Percentiles rank a stretch among this genome's conserved stretches.
phyloP scores from a whole-genome alignment of 2,329 filamentous ascomycete genomes.

The Ceratocystis cubensis region DNA sequence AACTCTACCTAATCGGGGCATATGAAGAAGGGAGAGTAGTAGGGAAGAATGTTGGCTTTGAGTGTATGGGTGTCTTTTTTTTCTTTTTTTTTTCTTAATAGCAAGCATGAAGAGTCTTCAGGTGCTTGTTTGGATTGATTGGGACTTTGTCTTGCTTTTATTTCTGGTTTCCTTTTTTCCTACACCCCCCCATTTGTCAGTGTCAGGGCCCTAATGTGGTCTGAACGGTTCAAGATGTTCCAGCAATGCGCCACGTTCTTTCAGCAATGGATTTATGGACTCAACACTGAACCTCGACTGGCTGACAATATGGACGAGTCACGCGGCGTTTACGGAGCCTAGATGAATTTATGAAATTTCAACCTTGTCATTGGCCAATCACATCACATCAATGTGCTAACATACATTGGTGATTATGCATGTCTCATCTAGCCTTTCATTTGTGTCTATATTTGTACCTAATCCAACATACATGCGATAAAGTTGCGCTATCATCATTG shows the following conservation, averaged over 20 bases:
- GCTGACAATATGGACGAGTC: neutral
- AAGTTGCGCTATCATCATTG: neutral
- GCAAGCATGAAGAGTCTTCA: neutral
- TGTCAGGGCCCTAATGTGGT: neutral
- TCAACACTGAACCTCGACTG: too few species aligned
- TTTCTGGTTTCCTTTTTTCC: neutral
- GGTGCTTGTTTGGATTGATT: neutral
- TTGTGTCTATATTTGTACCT: neutral
- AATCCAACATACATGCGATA: neutral
- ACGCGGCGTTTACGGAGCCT: neutral
- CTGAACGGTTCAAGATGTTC: neutral
- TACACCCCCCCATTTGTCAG: neutral
- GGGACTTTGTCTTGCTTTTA: neutral
- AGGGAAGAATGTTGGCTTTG: too few species aligned
- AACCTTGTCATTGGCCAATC: neutral
- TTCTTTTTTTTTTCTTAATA: neutral
- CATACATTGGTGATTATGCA: neutral
- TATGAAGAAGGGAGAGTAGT: too few species aligned
- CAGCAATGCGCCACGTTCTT: neutral
- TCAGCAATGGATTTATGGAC: neutral
- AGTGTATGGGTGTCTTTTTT: neutral
- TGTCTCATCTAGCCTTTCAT: neutral
- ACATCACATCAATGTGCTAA: neutral
- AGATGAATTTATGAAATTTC: slow-evolving; percentile 10
- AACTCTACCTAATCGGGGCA: slow-evolving; percentile 15